These are phyloP conservation scores for Excoecaria cochinchinensis DNA, from an alignment of 345 rosid genomes.

Conservation along the genomic window DNA sequence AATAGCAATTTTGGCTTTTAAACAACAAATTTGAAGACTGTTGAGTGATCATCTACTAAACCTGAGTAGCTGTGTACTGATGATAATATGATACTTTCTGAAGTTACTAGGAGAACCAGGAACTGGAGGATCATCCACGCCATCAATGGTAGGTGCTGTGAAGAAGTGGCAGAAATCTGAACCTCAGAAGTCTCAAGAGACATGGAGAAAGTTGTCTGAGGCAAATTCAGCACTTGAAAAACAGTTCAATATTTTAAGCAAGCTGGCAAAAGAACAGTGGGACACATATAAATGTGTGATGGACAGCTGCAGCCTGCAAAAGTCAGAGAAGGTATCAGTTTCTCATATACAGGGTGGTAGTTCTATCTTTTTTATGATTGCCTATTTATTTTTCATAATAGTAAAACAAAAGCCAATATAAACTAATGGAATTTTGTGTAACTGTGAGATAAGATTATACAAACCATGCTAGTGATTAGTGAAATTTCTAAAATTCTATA, in stretches of 20 bases:
- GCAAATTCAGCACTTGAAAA: constrained; percentile 73
- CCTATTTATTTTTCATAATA: background rate
- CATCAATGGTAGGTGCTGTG: constrained; percentile 98
- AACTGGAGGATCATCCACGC: constrained; percentile 93
- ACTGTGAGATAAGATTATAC: background rate
- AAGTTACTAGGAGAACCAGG: constrained; percentile 96
- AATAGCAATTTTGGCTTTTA: background rate
- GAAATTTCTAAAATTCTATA: background rate
- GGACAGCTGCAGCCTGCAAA: constrained; percentile 63
- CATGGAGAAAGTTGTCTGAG: constrained; percentile 74
- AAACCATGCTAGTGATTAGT: background rate
- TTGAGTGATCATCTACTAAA: background rate
- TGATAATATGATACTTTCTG: constrained; percentile 21
- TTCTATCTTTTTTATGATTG: constrained; percentile 1
- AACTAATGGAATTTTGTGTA: background rate
- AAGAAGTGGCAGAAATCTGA: constrained; percentile 92
- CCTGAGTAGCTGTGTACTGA: constrained; percentile 13
- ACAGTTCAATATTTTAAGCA: constrained; percentile 57
- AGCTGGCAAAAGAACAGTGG: constrained; percentile 75
- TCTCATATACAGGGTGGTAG: background rate
- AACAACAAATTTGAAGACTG: background rate
- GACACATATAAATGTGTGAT: constrained; percentile 54
- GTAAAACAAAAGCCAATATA: background rate
- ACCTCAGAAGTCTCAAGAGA: constrained; percentile 73
- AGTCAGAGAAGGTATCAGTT: constrained; percentile 60